These are phyloP conservation scores for Trypanosoma cruzi DNA, from an alignment of 208 protist genomes.

Conservation along the genomic window DNA sequence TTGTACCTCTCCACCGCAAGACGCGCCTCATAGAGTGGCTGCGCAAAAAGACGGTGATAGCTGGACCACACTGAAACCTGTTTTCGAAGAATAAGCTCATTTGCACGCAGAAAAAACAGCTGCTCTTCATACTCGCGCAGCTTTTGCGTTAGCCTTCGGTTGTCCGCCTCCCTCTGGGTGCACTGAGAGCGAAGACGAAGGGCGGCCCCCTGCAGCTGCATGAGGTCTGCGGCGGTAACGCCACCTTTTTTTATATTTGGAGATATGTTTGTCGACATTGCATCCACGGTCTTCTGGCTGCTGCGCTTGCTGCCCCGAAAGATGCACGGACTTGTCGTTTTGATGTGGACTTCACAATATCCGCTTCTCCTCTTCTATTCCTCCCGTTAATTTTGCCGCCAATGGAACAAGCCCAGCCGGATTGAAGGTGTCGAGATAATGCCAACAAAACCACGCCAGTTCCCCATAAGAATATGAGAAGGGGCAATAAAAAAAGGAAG, in stretches of 20 bases:
- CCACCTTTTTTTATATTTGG: not conserved
- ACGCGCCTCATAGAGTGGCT: conserved; percentile 16
- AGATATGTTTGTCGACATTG: not conserved
- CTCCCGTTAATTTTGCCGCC: no score
- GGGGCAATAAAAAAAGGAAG: not conserved
- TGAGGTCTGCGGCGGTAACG: conserved; percentile 11
- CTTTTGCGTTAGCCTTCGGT: not conserved
- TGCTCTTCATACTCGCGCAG: not conserved
- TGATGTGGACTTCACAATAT: not conserved
- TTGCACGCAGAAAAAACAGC: conserved; percentile 2
- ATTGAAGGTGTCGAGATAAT: not conserved
- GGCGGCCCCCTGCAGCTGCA: conserved; percentile 24
- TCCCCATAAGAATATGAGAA: not conserved
- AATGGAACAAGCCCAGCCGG: not conserved
- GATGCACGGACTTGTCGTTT: no score
- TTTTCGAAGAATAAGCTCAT: conserved; percentile 19
- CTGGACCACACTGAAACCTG: conserved; percentile 15
- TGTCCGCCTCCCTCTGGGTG: not conserved
- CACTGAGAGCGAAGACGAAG: conserved; percentile 5
- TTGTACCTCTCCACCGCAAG: conserved; percentile 4
- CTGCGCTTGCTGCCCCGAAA: not conserved
- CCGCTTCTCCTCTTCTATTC: not conserved
- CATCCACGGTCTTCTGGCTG: not conserved
- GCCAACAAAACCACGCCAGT: not conserved
- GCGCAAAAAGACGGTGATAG: conserved; percentile 8